These are phyloP conservation scores for Solanum peruvianum DNA, from an alignment of 257 asterid genomes.

Conservation along the genomic window DNA sequence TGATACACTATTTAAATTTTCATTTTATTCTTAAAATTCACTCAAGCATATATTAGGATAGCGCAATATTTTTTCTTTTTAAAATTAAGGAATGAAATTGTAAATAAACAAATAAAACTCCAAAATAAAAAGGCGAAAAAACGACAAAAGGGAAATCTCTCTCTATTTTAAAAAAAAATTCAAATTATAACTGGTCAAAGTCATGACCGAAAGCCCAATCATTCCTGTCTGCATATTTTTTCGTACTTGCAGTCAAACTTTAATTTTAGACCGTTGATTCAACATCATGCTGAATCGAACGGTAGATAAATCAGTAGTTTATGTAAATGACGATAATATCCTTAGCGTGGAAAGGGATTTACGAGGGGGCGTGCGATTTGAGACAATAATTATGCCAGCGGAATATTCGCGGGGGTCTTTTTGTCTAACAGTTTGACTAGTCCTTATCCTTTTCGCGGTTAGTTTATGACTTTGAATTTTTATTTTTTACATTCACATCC, in stretches of 20 bases:
- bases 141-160: neutral
- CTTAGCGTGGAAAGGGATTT: neutral
- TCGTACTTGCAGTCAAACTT: constrained; percentile 23
- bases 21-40: neutral
- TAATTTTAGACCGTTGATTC: neutral
- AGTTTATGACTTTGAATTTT: constrained; percentile 8
- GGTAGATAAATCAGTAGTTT: neutral
- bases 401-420: constrained; percentile 20
- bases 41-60: neutral
- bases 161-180: neutral
- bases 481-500: neutral
- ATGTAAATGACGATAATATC: neutral
- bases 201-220: constrained; percentile 22
- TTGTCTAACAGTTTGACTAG: constrained; percentile 20
- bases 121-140: neutral
- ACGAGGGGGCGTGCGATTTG: constrained; percentile 4
- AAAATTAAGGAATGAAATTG: neutral
- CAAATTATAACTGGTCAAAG: constrained; percentile 17
- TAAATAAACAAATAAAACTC: neutral
- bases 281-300: neutral
- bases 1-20: neutral
- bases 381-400: constrained; percentile 17
- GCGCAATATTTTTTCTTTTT: neutral
- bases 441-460: constrained; percentile 8
- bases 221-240: constrained; percentile 15